Evolutionary conservation across 2,329 filamentous ascomycete species (phyloP).

Genomic region (Lecanosticta acicola): DNA sequence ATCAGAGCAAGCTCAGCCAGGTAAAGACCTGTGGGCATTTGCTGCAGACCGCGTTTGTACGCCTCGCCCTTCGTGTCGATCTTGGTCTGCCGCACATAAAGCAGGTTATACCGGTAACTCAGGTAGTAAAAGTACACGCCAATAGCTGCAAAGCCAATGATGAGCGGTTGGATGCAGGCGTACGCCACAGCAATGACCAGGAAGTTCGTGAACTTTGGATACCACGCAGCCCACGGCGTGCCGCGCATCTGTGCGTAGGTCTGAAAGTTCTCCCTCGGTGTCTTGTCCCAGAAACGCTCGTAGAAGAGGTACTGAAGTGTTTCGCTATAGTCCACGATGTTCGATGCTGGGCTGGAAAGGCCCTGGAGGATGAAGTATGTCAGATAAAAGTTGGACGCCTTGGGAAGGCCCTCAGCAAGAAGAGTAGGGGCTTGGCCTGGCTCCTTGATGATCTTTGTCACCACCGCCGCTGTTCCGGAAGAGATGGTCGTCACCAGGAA

Average conservation of each 20-base stretch:
- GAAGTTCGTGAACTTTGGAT: slow-evolving; percentile 45
- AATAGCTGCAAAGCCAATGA: slow-evolving; percentile 42
- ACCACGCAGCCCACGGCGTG: slow-evolving; percentile 43
- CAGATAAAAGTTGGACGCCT: slow-evolving; percentile 39
- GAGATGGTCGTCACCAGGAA: slow-evolving; percentile 39
- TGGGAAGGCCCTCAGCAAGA: slow-evolving; percentile 34
- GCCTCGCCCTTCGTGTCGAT: slow-evolving; percentile 45
- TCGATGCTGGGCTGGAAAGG: slow-evolving; percentile 26
- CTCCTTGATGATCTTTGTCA: slow-evolving; percentile 30
- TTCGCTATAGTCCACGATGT: slow-evolving; percentile 31
- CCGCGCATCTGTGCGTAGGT: slow-evolving; percentile 40
- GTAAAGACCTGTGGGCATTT: slow-evolving; percentile 45
- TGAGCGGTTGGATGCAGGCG: slow-evolving; percentile 45
- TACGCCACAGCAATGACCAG: slow-evolving; percentile 42
- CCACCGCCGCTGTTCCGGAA: slow-evolving; percentile 34
- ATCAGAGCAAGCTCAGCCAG: slow-evolving; percentile 46
- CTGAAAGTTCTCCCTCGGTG: slow-evolving; percentile 43
- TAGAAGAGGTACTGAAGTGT: slow-evolving; percentile 32
- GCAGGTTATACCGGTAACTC: slow-evolving; percentile 46
- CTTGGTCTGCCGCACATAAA: slow-evolving; percentile 44
- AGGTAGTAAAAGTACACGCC: slow-evolving; percentile 43
- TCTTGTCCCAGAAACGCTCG: slow-evolving; percentile 35
- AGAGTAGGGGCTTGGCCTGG: slow-evolving; percentile 30
- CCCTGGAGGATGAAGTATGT: slow-evolving; percentile 39
- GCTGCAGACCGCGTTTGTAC: slow-evolving; percentile 44